phyloP scores from a whole-genome alignment of 2,329 filamentous ascomycete species.

The Capronia coronata region DNA sequence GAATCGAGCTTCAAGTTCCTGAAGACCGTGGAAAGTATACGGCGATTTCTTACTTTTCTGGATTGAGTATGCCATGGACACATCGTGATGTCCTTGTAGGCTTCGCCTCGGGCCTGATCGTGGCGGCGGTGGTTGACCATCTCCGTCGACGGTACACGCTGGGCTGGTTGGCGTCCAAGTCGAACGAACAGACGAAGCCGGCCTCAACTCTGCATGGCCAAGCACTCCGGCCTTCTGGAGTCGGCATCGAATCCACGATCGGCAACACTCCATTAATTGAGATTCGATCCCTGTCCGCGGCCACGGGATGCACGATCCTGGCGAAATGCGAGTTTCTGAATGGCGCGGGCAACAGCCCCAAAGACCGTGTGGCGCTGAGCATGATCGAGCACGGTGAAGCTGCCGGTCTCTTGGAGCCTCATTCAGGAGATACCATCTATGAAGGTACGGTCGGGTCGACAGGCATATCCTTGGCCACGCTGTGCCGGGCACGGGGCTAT shows the following conservation, averaged over 20 bases:
- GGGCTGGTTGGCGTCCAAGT: not conserved
- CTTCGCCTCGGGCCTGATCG: constrained; percentile 34
- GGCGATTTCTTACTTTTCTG: too few species aligned
- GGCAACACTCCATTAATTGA: constrained; percentile 85
- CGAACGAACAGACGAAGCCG: not conserved
- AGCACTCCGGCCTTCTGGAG: not conserved
- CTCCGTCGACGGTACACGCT: constrained; percentile 8
- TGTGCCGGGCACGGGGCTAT: constrained; percentile 84
- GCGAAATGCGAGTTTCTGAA: constrained; percentile 97
- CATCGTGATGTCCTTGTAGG: constrained; percentile 40
- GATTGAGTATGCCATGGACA: constrained; percentile 15
- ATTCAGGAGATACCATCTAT: constrained; percentile 88
- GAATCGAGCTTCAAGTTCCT: too few species aligned
- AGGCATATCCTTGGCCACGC: constrained; percentile 84
- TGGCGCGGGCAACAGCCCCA: constrained; percentile 86
- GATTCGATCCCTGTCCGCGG: constrained; percentile 77
- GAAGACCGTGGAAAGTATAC: too few species aligned
- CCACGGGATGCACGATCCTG: constrained; percentile 81
- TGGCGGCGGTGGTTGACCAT: constrained; percentile 16
- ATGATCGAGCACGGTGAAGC: constrained; percentile 82
- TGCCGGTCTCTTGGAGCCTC: constrained; percentile 65
- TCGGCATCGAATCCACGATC: constrained; percentile 82
- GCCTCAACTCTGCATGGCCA: not conserved
- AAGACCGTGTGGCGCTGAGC: constrained; percentile 86
- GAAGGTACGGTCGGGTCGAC: constrained; percentile 96